Percentiles rank a stretch among this genome's conserved stretches.
Evolutionary conservation across 164 flowering plant genomes (phyloP).

Genomic region (Litsea cubeba): DNA sequence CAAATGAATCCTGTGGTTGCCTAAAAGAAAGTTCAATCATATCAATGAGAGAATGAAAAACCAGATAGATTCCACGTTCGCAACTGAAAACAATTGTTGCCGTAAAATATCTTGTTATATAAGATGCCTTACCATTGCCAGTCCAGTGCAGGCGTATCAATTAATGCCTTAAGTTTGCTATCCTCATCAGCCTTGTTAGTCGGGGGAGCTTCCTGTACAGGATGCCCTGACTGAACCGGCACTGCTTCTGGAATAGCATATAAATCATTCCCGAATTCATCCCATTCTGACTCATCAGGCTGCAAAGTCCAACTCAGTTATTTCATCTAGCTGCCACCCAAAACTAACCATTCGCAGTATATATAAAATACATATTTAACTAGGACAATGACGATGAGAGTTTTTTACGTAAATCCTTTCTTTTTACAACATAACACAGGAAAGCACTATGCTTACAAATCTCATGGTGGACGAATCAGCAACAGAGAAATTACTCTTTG

Average conservation of each 20-base stretch:
- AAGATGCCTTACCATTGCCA: slow-evolving; percentile 73
- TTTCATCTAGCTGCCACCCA: background rate
- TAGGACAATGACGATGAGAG: background rate
- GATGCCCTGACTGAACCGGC: slow-evolving; percentile 44
- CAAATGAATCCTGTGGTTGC: slow-evolving; percentile 65
- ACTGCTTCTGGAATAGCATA: slow-evolving; percentile 74
- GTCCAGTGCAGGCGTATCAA: slow-evolving; percentile 76
- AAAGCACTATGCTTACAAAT: slow-evolving; percentile 42
- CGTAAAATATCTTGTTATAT: background rate
- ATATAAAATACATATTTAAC: background rate
- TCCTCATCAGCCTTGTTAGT: slow-evolving; percentile 82
- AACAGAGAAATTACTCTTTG: slow-evolving; percentile 35
- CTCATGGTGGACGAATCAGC: slow-evolving; percentile 46
- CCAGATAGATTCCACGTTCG: background rate
- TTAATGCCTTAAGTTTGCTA: slow-evolving; percentile 82
- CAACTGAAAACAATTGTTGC: background rate
- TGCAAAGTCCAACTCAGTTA: slow-evolving; percentile 19
- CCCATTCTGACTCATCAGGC: slow-evolving; percentile 86
- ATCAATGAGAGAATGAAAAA: background rate
- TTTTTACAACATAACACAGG: background rate
- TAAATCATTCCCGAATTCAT: slow-evolving; percentile 89
- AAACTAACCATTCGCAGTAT: background rate
- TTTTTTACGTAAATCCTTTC: too few relatives aligned
- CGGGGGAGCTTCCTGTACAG: slow-evolving; percentile 50
- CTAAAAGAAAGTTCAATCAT: slow-evolving; percentile 26